These are phyloP conservation scores for Exophiala sp. DNA, from an alignment of 2,329 filamentous ascomycete genomes.

Conservation along the genomic window DNA sequence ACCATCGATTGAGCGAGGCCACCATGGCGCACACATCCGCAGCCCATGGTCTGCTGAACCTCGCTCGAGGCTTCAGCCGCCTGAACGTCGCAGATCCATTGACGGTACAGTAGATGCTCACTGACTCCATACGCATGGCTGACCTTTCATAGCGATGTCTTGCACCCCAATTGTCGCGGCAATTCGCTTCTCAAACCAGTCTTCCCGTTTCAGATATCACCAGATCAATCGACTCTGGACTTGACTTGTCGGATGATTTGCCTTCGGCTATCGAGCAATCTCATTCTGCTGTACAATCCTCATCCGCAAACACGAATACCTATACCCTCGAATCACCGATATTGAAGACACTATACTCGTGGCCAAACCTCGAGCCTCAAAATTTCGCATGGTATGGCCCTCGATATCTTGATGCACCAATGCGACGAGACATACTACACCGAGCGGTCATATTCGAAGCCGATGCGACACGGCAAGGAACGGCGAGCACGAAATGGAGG, in stretches of 20 bases:
- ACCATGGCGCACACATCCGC: constrained; percentile 22
- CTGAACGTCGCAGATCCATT: constrained; percentile 37
- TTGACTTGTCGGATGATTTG: neutral
- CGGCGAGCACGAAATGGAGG: constrained; percentile 76
- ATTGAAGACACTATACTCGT: constrained; percentile 81
- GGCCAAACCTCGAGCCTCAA: constrained; percentile 82
- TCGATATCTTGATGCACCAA: constrained; percentile 79
- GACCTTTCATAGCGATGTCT: constrained; percentile 44
- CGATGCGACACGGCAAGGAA: constrained; percentile 81
- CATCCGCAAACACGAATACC: constrained; percentile 20
- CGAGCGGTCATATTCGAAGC: constrained; percentile 89
- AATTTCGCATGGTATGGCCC: constrained; percentile 73
- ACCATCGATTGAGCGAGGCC: neutral
- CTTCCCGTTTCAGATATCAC: constrained; percentile 24
- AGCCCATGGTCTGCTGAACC: constrained; percentile 20
- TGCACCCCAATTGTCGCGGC: constrained; percentile 39
- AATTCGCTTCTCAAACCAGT: constrained; percentile 50
- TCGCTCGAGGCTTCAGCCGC: constrained; percentile 21
- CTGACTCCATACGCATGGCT: constrained; percentile 1
- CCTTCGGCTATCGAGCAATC: constrained; percentile 29
- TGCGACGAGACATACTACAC: constrained; percentile 88
- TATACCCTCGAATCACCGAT: constrained; percentile 51
- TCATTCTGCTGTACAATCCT: constrained; percentile 11
- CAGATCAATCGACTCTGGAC: constrained; percentile 22
- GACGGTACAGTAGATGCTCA: constrained; percentile 31